Base-by-base conservation (phyloP, 768 basidiomycete species). In the Artomyces pyxidatus region DNA sequence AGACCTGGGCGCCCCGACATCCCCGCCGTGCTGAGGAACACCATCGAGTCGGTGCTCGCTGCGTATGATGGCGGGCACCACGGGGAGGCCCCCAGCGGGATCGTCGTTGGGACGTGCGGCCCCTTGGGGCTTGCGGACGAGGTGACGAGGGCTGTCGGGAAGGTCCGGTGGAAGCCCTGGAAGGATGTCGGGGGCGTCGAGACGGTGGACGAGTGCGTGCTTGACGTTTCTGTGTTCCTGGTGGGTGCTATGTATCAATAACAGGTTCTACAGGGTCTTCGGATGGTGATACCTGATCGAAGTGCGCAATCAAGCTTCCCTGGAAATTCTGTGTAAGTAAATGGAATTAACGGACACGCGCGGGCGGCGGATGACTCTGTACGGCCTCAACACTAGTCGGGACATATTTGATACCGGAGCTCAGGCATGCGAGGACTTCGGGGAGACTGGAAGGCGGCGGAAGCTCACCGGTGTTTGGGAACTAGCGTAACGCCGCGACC, bases 61-160 rank as follows among this genome's bases (percentile, higher is more conserved):
- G 45, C 56, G 52, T 42, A n/a, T 41, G 38, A 10, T 12, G 32
- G 25, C 28, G 51, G 54, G 25, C 47, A 35, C 23, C 48, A 55
- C 21, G 51, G 53, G 10, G 23, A 29, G 22, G 16, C 14, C 2
- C 49, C 53, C 39, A 49, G 44, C 22, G 72, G 72, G 26, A 59
- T 74, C 14, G 53, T 75, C 25, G 63, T 74, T 4, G 71, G 69
- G 9, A 68, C 70, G 44, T 74, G 73, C 53, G 72, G 72, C 1
- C 73, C 72, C 0, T 53, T 59, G 8, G 55, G 61, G 6, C 63
- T 74, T 41, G 67, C 63, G 2, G 69, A 75, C 16, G 65, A 70
- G 28, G 65, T 64, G 28, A 49, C 65, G 22, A 53, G 61, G 32
- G 66, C 63, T 1, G 69, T 74, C 40, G 61, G 64, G 3, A 54